Base-by-base conservation (phyloP, 345 rosid genomes). In the Linum usitatissimum region DNA sequence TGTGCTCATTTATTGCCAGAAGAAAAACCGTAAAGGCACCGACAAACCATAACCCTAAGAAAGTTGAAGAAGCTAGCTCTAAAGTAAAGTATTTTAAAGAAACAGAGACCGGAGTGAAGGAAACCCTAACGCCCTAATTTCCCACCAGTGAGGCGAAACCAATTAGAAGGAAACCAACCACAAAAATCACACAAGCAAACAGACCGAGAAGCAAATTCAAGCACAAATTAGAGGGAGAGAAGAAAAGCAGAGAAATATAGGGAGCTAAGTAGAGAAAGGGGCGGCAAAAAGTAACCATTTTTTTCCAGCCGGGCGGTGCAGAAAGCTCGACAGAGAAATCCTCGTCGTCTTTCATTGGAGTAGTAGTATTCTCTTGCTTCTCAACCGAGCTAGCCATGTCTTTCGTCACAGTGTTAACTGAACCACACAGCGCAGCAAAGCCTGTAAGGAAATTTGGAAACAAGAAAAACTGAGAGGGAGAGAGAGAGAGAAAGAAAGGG, bases 271-370 rank as follows among this genome's bases (percentile, higher is more conserved):
- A 1, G 18, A 34, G 19, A 1, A 15, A 58, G 19, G 61, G 57
- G 55, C 5, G 18, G 7, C n/a, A 30, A 51, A 40, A 30, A 3
- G 13, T 30, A 30, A 78, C 82, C 82, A 72, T 75, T 66, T 78
- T 78, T 28, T 66, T 70, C 82, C 82, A 78, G 69, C 82, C 79
- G 34, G 71, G 53, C 38, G 82, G 82, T 70, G 82, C 82, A 23
- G 82, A 77, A 10, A 78, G 79, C 68, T 78, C 82, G 66, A 78
- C 54, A 57, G 79, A 70, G 69, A 78, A 75, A 68, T 61, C 64
- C 55, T 78, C 79, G 18, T 78, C 79, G 18, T 69, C 75, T 30
- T 67, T 49, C 48, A n/a, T 18, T 30, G 54, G 28, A n/a, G 31
- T 23, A 18, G 49, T 28, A 20, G 63, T 51, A 53, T 64, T 60